Conservation (phyloP, 495 filamentous ascomycete genomes). For the Acidiella bohemica region DNA sequence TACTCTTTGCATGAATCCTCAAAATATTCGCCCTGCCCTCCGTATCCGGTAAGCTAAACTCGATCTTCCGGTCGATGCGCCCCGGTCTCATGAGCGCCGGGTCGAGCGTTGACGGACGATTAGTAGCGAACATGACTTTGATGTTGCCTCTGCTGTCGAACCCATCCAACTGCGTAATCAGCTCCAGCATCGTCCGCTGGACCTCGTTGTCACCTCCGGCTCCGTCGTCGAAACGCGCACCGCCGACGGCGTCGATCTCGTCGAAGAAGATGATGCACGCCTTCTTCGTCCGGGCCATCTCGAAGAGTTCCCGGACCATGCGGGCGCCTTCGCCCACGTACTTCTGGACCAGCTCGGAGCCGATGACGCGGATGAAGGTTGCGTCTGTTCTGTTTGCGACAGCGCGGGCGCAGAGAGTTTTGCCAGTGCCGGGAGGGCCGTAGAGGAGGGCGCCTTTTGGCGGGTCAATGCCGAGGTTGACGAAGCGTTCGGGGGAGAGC, state of each 20-base stretch:
- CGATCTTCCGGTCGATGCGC: conserved; percentile 96
- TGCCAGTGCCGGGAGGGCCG: conserved; percentile 92
- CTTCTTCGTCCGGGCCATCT: conserved; percentile 99
- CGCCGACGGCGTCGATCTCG: conserved; percentile 95
- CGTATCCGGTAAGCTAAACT: conserved; percentile 92
- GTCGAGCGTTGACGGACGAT: conserved; percentile 88
- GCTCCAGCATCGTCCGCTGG: conserved; percentile 96
- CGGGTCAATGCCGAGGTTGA: conserved; percentile 93
- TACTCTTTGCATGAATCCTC: conserved; percentile 97
- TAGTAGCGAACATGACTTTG: conserved; percentile 99
- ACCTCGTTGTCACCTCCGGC: conserved; percentile 98
- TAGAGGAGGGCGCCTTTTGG: conserved; percentile 96
- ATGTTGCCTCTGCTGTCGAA: conserved; percentile 98
- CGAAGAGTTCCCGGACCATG: conserved; percentile 97
- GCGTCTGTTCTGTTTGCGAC: conserved; percentile 96
- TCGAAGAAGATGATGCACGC: conserved; percentile 99
- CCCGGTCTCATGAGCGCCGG: conserved; percentile 94
- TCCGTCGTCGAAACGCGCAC: conserved; percentile 96
- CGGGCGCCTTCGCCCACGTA: conserved; percentile 95
- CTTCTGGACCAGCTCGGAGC: conserved; percentile 93
- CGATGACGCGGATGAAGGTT: conserved; percentile 97
- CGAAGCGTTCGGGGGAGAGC: conserved; percentile 90
- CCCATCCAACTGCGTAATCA: conserved; percentile 95
- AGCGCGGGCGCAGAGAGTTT: conserved; percentile 92
- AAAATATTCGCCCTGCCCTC: conserved; percentile 96